Conservation (phyloP, 192 early-diverging fungal species). For the Obelidium mucronatum region DNA sequence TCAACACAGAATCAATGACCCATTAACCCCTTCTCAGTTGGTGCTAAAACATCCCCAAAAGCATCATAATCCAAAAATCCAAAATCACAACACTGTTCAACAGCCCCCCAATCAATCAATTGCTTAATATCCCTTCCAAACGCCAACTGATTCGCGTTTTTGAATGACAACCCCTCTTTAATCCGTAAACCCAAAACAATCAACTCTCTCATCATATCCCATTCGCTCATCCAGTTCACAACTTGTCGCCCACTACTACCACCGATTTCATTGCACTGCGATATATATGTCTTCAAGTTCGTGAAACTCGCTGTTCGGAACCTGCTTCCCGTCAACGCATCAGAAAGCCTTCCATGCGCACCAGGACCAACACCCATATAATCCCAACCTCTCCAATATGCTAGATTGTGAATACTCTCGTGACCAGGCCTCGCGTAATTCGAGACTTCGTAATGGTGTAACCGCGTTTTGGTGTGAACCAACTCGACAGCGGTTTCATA, state of each 20-base stretch:
- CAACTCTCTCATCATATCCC: conserved; percentile 29
- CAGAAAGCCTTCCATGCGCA: conserved; percentile 57
- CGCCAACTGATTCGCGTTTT: not conserved
- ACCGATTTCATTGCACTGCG: not conserved
- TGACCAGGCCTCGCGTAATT: conserved; percentile 40
- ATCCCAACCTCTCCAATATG: conserved; percentile 61
- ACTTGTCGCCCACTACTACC: not conserved
- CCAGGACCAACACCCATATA: conserved; percentile 66
- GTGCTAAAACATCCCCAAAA: not conserved
- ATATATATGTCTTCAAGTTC: not conserved
- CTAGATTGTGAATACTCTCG: conserved; percentile 55
- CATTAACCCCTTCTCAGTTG: not conserved
- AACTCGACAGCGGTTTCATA: conserved; percentile 10
- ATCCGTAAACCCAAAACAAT: conserved; percentile 59
- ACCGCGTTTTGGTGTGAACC: conserved; percentile 38
- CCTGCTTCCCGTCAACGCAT: not conserved
- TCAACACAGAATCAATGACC: not conserved
- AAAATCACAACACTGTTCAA: not conserved
- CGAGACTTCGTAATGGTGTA: conserved; percentile 63
- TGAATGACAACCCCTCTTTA: conserved; percentile 42
- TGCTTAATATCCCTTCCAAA: not conserved
- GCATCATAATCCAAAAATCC: conserved; percentile 9
- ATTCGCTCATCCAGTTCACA: not conserved
- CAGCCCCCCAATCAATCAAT: conserved; percentile 14
- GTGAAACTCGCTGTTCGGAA: not conserved